Percentiles rank a stretch among this genome's conserved stretches.
phyloP scores from a whole-genome alignment of 2,329 filamentous ascomycete species.

The Chrysoporthe austroafricana region DNA sequence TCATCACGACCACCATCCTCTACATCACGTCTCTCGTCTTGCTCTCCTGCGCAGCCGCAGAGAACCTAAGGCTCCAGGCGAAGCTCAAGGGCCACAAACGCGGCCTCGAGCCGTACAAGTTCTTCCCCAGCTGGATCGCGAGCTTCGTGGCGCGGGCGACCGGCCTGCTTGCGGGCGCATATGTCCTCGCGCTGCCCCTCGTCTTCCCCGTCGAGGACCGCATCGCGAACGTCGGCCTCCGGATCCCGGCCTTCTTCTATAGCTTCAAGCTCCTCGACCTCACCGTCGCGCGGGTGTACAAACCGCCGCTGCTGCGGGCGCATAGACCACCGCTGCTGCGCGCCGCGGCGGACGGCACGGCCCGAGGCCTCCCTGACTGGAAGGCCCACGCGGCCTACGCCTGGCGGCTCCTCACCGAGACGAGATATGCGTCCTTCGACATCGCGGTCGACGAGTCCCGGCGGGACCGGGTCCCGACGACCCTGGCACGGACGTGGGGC shows the following conservation, averaged over 20 bases:
- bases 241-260: constrained; percentile 21
- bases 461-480: neutral
- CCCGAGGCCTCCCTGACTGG: neutral
- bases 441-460: constrained; percentile 19
- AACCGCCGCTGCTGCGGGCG: constrained; percentile 7
- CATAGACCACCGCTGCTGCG: too few relatives aligned
- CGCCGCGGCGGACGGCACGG: neutral
- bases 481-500: neutral
- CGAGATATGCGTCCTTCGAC: constrained; percentile 19
- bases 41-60: constrained; percentile 14
- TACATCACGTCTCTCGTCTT: constrained; percentile 9
- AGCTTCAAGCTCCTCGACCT: constrained; percentile 20
- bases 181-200: constrained; percentile 11
- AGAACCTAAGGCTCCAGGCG: neutral
- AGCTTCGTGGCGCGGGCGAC: neutral
- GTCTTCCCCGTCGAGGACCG: neutral
- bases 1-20: neutral
- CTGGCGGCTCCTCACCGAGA: constrained; percentile 15
- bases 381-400: neutral
- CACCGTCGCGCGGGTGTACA: constrained; percentile 3
- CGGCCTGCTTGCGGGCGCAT: constrained; percentile 2
- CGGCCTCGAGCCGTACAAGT: constrained; percentile 1
- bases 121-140: constrained; percentile 7
- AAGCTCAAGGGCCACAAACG: neutral
- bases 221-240: neutral